These are phyloP conservation scores for Mallotus japonicus DNA, from an alignment of 441 rosid species.

Conservation along the genomic window DNA sequence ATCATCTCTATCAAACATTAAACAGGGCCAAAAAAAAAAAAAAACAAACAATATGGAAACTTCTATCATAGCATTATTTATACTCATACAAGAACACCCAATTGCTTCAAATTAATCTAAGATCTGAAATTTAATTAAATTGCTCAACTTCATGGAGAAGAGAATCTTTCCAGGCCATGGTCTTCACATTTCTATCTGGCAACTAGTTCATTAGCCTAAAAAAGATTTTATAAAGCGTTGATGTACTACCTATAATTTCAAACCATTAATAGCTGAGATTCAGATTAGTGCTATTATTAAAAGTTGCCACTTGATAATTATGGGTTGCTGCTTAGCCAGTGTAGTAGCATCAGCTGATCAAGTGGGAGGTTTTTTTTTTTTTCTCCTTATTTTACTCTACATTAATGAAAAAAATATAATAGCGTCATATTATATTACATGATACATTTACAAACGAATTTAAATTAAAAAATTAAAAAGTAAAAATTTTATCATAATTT, in stretches of 20 bases:
- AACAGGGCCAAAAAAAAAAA: too few species aligned
- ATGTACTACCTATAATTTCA: neutral
- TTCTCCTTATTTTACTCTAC: neutral
- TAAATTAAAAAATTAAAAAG: too few species aligned
- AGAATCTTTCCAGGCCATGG: constrained; percentile 22
- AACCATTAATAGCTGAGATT: neutral
- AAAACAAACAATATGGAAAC: neutral
- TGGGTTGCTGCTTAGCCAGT: neutral
- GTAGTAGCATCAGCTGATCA: neutral
- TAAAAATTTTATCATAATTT: too few species aligned
- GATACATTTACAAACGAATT: too few species aligned
- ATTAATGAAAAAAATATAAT: neutral
- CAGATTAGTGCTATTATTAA: too few species aligned
- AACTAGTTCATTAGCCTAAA: neutral
- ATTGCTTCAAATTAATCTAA: neutral
- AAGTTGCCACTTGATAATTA: neutral
- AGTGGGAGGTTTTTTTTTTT: neutral
- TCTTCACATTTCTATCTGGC: constrained; percentile 6
- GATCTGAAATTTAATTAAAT: neutral
- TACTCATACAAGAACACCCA: neutral
- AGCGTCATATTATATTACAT: too few species aligned
- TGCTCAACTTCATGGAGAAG: constrained; percentile 9
- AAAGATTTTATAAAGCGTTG: neutral
- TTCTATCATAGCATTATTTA: too few species aligned
- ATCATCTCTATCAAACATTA: too few species aligned